Evolutionary conservation across 192 early-diverging fungal genomes (phyloP).

Genomic region (Glomus cerebriforme): DNA sequence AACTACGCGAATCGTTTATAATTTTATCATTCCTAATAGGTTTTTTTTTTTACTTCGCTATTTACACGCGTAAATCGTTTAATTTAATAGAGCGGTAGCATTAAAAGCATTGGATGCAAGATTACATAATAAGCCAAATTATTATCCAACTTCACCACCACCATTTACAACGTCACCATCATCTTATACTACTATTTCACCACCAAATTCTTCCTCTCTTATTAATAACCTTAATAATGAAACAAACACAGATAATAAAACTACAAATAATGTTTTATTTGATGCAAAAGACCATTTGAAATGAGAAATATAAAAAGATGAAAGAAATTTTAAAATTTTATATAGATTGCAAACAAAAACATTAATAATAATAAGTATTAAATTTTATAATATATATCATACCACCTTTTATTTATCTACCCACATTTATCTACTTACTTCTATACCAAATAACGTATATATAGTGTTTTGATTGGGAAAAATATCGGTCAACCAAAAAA

Average conservation of each 20-base stretch:
- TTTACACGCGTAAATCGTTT: slow-evolving; percentile 11
- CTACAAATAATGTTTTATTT: not conserved
- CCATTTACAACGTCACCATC: not conserved
- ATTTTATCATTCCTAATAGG: not conserved
- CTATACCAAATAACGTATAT: no score
- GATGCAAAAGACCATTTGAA: slow-evolving; percentile 4
- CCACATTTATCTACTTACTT: no score
- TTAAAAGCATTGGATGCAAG: slow-evolving; percentile 66
- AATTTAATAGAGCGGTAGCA: slow-evolving; percentile 58
- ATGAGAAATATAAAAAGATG: not conserved
- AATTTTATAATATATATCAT: no score
- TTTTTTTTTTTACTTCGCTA: no score
- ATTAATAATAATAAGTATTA: not conserved
- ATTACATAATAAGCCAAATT: slow-evolving; percentile 42
- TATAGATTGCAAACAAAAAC: not conserved
- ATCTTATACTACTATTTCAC: not conserved
- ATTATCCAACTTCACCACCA: not conserved
- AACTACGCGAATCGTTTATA: slow-evolving; percentile 1
- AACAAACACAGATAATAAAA: not conserved
- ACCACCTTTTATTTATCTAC: no score
- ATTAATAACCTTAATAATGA: not conserved
- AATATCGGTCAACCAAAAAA: no score
- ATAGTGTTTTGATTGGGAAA: no score
- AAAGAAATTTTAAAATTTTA: not conserved
- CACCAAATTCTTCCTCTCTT: not conserved